Base-by-base conservation (phyloP, 208 protist species). In the Crithidia mellificae region DNA sequence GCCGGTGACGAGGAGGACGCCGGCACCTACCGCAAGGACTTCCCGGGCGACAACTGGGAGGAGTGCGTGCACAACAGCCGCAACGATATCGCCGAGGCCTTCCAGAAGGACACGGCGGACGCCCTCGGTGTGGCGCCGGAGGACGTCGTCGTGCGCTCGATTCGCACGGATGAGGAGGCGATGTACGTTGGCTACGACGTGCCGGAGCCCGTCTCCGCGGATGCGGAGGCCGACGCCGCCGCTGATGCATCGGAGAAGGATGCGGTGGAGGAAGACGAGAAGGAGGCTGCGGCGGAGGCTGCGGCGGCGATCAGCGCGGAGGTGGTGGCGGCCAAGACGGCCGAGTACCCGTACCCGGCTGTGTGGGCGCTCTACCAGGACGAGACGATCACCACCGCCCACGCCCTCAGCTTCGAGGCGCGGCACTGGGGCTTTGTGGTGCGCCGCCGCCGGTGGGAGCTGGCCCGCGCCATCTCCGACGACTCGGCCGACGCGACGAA, bases 291-390 rank as follows among this genome's bases (percentile, higher is more conserved):
- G 11, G 22, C 41, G 8, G 12, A 6, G 8, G 41, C 34, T 29
- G 46, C 39, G 6, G 52, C 25, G 38, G 57, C 24, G 24, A 54
- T 14, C 11, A 51, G 25, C 50, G 49, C 17, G 11, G 63, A 59
- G 52, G 63, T 36, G 51, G 52, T 56, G 25, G 30, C 34, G 52
- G 56, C 38, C 15, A 63, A 51, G 56, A 63, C 47, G 52, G 59
- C 79, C 47, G 47, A 67, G 38, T 80, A 78, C 63, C 38, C 61
- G 20, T 90, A 84, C 68, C 74, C 76, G 6, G 15, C 34, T 15
- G 39, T 86, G 47, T 84, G 77, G 77, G 55, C 65, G 29, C 67
- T 87, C 38, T 84, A 90, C 59, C 68, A 70, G 55, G 62, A 72
- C 39, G 63, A 61, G 51, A 54, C 32, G 32, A 44, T 69, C 62